These are phyloP conservation scores for Brettanomyces anomalus DNA, from an alignment of 805 yeast species.

Conservation along the genomic window DNA sequence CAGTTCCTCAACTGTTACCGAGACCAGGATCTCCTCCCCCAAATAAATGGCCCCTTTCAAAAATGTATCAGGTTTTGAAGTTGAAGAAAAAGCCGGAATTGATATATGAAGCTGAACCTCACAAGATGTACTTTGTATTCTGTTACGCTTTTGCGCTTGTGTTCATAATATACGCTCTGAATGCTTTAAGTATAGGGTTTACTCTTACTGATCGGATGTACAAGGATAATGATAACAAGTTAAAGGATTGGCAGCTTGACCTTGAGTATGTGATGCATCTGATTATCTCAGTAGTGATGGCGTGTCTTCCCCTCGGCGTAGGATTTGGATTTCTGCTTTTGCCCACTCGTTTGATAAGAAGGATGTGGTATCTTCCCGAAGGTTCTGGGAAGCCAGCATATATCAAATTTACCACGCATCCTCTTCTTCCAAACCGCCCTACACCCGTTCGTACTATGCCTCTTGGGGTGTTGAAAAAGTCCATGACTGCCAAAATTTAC, in stretches of 20 bases:
- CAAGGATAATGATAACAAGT: slow-evolving; percentile 22
- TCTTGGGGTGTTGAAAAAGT: slow-evolving; percentile 42
- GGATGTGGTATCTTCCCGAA: slow-evolving; percentile 71
- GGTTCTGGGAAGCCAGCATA: slow-evolving; percentile 34
- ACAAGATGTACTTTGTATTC: slow-evolving; percentile 61
- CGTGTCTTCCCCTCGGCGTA: slow-evolving; percentile 33
- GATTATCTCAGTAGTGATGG: slow-evolving; percentile 29
- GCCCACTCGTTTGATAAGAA: slow-evolving; percentile 64
- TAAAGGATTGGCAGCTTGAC: slow-evolving; percentile 16
- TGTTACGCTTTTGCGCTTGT: slow-evolving; percentile 63
- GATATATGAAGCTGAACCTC: slow-evolving; percentile 79
- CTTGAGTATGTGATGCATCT: slow-evolving; percentile 19
- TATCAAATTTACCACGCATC: slow-evolving; percentile 63
- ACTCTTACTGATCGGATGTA: slow-evolving; percentile 19
- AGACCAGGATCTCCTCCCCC: slow-evolving; percentile 74
- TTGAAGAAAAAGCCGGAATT: slow-evolving; percentile 57
- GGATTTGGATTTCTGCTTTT: slow-evolving; percentile 36
- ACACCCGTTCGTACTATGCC: slow-evolving; percentile 71
- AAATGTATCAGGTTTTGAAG: slow-evolving; percentile 47
- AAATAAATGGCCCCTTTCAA: slow-evolving; percentile 47
- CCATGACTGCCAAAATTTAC: slow-evolving; percentile 60
- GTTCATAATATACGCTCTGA: slow-evolving; percentile 60
- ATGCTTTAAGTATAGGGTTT: slow-evolving; percentile 25
- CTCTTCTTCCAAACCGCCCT: slow-evolving; percentile 64
- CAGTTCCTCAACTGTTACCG: slow-evolving; percentile 59